Conservation (phyloP, 805 yeast genomes). For the Priceomyces haplophilus region DNA sequence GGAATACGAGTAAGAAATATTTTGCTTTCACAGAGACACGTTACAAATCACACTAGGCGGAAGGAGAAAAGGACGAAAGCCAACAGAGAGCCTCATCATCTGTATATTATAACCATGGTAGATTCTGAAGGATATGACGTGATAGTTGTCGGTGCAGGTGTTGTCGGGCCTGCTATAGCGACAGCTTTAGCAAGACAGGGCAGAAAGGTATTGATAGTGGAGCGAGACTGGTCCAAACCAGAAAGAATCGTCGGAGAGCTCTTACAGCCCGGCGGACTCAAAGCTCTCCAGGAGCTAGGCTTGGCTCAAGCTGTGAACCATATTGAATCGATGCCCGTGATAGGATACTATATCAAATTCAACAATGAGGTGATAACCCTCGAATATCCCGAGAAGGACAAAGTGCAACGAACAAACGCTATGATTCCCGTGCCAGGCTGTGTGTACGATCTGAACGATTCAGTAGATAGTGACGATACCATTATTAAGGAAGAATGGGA, state of each 20-base stretch:
- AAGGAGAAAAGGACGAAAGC: too few relatives aligned
- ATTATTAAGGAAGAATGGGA: conserved; percentile 55
- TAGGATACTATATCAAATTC: conserved; percentile 79
- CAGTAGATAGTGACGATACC: conserved; percentile 45
- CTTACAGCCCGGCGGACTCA: conserved; percentile 95
- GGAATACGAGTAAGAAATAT: conserved; percentile 1
- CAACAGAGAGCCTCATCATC: background rate
- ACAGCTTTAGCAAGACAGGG: conserved; percentile 90
- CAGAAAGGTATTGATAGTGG: conserved; percentile 71
- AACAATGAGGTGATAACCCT: conserved; percentile 55
- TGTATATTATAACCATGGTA: background rate
- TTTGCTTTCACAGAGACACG: background rate
- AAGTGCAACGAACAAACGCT: conserved; percentile 39
- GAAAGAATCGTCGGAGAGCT: conserved; percentile 97
- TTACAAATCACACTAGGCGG: too few relatives aligned
- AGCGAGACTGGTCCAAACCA: conserved; percentile 88
- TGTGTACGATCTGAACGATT: conserved; percentile 58
- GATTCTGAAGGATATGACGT: conserved; percentile 58
- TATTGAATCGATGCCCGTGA: conserved; percentile 72
- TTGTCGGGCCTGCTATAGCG: conserved; percentile 91
- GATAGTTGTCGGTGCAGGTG: conserved; percentile 97
- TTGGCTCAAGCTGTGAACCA: conserved; percentile 71
- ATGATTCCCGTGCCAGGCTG: conserved; percentile 52
- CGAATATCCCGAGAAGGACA: conserved; percentile 65
- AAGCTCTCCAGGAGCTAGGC: conserved; percentile 78